Evolutionary conservation across 306 rosid genomes (phyloP).

Genomic region (Castanea crenata): DNA sequence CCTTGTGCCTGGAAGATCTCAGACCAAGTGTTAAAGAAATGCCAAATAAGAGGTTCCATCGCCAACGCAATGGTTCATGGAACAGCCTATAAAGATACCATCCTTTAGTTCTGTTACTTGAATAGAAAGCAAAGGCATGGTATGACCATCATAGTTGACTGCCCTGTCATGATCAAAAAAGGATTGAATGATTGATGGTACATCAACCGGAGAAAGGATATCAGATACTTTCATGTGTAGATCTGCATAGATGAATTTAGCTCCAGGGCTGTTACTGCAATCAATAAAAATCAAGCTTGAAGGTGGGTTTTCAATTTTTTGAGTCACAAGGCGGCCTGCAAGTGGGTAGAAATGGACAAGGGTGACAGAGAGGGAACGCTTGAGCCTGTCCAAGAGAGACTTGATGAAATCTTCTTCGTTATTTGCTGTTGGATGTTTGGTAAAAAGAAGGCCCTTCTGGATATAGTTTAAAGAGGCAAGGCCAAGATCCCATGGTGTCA

Average conservation of each 20-base stretch:
- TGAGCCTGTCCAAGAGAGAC: conserved; percentile 31
- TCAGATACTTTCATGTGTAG: conserved; percentile 37
- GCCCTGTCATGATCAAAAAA: conserved; percentile 62
- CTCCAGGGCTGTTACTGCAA: conserved; percentile 37
- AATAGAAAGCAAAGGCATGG: conserved; percentile 45
- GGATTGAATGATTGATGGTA: conserved; percentile 50
- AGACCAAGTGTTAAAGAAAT: conserved; percentile 56
- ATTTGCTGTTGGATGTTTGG: conserved; percentile 25
- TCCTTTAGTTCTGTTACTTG: conserved; percentile 54
- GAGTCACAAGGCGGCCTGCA: conserved; percentile 43
- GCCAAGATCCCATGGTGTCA: conserved; percentile 42
- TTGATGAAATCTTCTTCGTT: conserved; percentile 15
- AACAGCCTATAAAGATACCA: conserved; percentile 66
- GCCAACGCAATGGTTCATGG: conserved; percentile 46
- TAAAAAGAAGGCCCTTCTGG: conserved; percentile 67
- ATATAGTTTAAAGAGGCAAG: conserved; percentile 48
- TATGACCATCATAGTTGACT: conserved; percentile 61
- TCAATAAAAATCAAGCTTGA: conserved; percentile 39
- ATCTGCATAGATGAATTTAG: conserved; percentile 47
- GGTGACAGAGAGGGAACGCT: conserved; percentile 44
- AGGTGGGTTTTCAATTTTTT: conserved; percentile 23
- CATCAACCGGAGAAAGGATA: conserved; percentile 52
- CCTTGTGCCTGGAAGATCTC: conserved; percentile 45
- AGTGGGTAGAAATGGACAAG: conserved; percentile 65
- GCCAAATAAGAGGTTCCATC: conserved; percentile 69